These are phyloP conservation scores for Capsella rubella DNA, from an alignment of 441 rosid genomes.

Conservation along the genomic window DNA sequence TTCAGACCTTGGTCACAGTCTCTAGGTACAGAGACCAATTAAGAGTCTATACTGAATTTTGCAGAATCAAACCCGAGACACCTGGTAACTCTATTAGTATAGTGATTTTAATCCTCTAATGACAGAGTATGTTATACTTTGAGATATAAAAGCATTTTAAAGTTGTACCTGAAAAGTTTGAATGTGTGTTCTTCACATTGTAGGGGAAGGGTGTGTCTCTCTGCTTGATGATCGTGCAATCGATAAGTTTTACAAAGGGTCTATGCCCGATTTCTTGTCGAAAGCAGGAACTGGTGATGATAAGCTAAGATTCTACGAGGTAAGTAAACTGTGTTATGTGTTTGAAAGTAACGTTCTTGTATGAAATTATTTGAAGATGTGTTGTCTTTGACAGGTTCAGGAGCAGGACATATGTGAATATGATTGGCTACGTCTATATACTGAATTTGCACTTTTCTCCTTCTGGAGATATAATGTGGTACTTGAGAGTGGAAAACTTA, in stretches of 20 bases:
- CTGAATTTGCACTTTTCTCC: neutral
- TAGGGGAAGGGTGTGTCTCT: neutral
- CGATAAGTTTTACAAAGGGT: neutral
- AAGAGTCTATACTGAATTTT: neutral
- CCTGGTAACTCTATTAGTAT: neutral
- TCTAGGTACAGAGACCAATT: neutral
- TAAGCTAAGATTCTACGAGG: slow-evolving; percentile 11
- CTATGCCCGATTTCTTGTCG: neutral
- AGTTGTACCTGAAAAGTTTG: neutral
- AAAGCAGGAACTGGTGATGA: neutral
- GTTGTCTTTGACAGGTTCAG: slow-evolving; percentile 1
- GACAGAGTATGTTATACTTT: no score
- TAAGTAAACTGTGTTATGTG: neutral
- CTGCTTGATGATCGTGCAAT: neutral
- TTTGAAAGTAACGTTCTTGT: neutral
- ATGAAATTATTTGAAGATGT: neutral
- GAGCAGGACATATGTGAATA: neutral
- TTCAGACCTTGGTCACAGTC: neutral
- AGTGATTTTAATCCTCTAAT: no score
- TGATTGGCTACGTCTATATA: neutral
- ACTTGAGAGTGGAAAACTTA: neutral
- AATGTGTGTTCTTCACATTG: neutral
- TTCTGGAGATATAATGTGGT: neutral
- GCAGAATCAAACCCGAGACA: slow-evolving; percentile 2
- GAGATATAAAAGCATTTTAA: neutral